Evolutionary conservation across 257 asterid genomes (phyloP).

Genomic region (Solanum paucissectum): DNA sequence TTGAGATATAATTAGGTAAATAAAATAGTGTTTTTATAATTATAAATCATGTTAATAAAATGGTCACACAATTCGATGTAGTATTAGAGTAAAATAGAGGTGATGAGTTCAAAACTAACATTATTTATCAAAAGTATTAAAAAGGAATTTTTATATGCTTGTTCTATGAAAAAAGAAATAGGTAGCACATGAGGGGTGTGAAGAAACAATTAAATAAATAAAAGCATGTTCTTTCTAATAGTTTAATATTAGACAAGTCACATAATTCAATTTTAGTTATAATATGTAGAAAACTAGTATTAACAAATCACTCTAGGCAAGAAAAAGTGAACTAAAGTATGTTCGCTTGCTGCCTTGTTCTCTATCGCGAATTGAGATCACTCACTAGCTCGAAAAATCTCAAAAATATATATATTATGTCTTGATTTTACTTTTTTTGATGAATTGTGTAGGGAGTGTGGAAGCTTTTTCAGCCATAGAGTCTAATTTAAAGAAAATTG

Average conservation of each 20-base stretch:
- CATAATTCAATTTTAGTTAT: not conserved
- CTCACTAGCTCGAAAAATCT: not conserved
- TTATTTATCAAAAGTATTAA: too few relatives aligned
- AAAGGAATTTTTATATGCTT: not conserved
- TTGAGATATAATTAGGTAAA: too few relatives aligned
- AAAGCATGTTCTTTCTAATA: not conserved
- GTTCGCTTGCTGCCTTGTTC: not conserved
- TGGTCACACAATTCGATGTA: too few relatives aligned
- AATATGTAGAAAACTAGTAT: not conserved
- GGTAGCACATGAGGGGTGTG: not conserved
- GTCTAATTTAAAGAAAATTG: constrained; percentile 56
- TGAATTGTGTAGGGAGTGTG: constrained; percentile 32
- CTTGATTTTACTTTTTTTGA: not conserved
- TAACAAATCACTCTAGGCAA: not conserved
- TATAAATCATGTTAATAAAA: too few relatives aligned
- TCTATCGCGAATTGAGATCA: not conserved
- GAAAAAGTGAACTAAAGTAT: not conserved
- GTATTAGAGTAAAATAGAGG: not conserved
- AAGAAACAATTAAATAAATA: too few relatives aligned
- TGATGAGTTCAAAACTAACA: not conserved
- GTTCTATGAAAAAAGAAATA: too few relatives aligned
- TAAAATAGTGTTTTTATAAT: too few relatives aligned
- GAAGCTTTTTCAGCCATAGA: constrained; percentile 64
- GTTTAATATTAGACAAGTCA: too few relatives aligned
- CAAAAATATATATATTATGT: not conserved